Conservation (phyloP, 2,329 filamentous ascomycete genomes). For the Ophiostoma quercus region DNA sequence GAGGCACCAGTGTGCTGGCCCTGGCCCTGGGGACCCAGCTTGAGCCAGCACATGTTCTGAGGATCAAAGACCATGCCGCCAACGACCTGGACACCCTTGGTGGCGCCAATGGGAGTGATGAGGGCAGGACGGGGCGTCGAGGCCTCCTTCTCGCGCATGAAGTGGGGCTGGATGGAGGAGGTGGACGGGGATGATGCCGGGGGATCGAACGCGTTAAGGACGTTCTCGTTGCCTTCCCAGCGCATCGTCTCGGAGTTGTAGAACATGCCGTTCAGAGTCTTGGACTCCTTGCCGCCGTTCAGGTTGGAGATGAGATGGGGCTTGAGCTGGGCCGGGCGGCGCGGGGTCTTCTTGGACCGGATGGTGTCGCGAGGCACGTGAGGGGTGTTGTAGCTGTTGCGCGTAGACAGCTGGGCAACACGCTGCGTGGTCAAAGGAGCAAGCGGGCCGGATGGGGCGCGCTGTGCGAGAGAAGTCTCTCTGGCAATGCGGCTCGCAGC, state of each 20-base stretch:
- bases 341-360: slow-evolving; percentile 52
- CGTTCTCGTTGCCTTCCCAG: slow-evolving; percentile 97
- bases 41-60: slow-evolving; percentile 95
- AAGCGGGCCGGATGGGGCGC: slow-evolving; percentile 50
- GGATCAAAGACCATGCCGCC: slow-evolving; percentile 99
- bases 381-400: slow-evolving; percentile 41
- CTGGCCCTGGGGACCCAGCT: slow-evolving; percentile 52
- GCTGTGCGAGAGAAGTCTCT: slow-evolving; percentile 57
- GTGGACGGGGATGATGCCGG: slow-evolving; percentile 50
- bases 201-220: slow-evolving; percentile 69
- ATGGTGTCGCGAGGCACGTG: slow-evolving; percentile 35
- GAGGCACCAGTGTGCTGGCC: slow-evolving; percentile 28
- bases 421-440: slow-evolving; percentile 53
- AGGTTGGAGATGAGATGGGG: slow-evolving; percentile 88
- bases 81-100: slow-evolving; percentile 85
- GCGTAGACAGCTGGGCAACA: slow-evolving; percentile 48
- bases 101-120: slow-evolving; percentile 82
- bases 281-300: slow-evolving; percentile 65
- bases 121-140: slow-evolving; percentile 65
- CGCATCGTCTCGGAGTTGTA: slow-evolving; percentile 82
- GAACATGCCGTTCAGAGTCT: slow-evolving; percentile 89
- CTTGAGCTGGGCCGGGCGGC: slow-evolving; percentile 58
- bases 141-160: slow-evolving; percentile 52
- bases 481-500: slow-evolving; percentile 60
- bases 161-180: slow-evolving; percentile 34